Evolutionary conservation across 176 grass and related monocot genomes (phyloP), one percentile per base, ranked within the genome.

Genomic region (Rhynchospora pubera): DNA sequence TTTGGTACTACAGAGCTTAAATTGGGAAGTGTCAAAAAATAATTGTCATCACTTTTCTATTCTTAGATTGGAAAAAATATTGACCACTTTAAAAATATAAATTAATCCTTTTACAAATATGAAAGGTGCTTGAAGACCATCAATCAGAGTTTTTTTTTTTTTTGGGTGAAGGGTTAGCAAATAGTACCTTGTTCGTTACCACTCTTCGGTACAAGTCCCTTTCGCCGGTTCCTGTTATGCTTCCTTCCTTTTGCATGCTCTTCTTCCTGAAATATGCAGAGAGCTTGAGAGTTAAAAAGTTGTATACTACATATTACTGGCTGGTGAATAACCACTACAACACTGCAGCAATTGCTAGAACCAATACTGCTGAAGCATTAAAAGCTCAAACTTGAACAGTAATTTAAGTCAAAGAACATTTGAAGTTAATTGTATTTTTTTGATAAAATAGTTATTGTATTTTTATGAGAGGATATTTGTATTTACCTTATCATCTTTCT

Each of bases 121-220:
- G 34, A 39, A 39, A 39, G 34, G 34, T 39, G 34, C 34, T 39
- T 39, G 34, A 39, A 39, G 34, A 39, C 34, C 34, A 39, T 39
- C 34, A 39, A 39, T 39, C 34, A 39, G 0, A 39, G 34, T 5
- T 39, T 5, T 39, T 39, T 39, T 4, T 39, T 39, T 39, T 39
- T 3, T 39, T n/a, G 4, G 34, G 34, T 1, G 34, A 2, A 2
- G 34, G 2, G 34, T 1, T 11, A 9, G 15, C 1, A 0, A 3
- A 70, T 1, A 55, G 78, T 86, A 91, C 93, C 86, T 86, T 90
- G 90, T 79, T 78, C 84, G 52, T 70, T 82, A 72, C 43, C 26
- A 72, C 78, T 89, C 85, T 88, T 83, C 65, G 89, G 91, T 87
- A 66, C 62, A 39, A 85, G 87, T 85, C 84, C 57, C 73, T 85